A percentile compares a stretch with the other conserved stretches of the same genome.
Conservation (phyloP, 2,329 filamentous ascomycete genomes). For the Xylariaceae sp. region DNA sequence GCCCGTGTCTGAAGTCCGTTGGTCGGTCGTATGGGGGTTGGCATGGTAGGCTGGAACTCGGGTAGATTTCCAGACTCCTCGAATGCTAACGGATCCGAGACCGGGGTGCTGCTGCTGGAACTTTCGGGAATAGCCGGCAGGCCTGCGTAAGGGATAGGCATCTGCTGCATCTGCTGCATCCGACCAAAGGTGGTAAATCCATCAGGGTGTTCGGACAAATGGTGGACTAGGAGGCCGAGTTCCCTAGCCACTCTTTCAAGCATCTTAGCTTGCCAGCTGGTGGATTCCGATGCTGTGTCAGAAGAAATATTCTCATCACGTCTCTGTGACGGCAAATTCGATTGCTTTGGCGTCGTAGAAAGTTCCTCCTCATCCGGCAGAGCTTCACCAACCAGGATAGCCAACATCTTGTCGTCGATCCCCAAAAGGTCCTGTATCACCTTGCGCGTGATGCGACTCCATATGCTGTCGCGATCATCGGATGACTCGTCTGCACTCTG, state of each 20-base stretch:
- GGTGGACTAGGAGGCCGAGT: slow-evolving; percentile 75
- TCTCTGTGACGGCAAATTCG: slow-evolving; percentile 29
- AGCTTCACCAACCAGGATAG: slow-evolving; percentile 79
- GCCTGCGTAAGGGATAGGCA: slow-evolving; percentile 70
- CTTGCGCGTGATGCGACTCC: slow-evolving; percentile 74
- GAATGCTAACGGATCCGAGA: slow-evolving; percentile 34
- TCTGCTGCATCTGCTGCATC: slow-evolving; percentile 57
- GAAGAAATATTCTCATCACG: slow-evolving; percentile 26
- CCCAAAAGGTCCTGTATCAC: slow-evolving; percentile 87
- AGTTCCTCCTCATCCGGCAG: slow-evolving; percentile 52
- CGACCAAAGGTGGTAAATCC: slow-evolving; percentile 79
- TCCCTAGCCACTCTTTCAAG: slow-evolving; percentile 82
- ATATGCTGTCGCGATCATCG: slow-evolving; percentile 60
- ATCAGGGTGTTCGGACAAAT: slow-evolving; percentile 79
- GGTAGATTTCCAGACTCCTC: slow-evolving; percentile 47
- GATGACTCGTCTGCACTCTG: slow-evolving; percentile 40
- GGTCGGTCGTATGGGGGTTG: slow-evolving; percentile 34
- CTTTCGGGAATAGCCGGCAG: slow-evolving; percentile 60
- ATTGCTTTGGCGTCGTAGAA: slow-evolving; percentile 44
- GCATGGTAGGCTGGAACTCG: slow-evolving; percentile 47
- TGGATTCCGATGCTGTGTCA: slow-evolving; percentile 36
- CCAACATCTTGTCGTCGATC: slow-evolving; percentile 78
- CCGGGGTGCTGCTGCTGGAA: slow-evolving; percentile 28
- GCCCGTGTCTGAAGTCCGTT: slow-evolving; percentile 33
- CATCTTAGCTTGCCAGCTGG: slow-evolving; percentile 68